Percentiles rank a stretch among this genome's conserved stretches.
Conservation (phyloP, 176 grass and related monocot species). For the Oryza nivara region DNA sequence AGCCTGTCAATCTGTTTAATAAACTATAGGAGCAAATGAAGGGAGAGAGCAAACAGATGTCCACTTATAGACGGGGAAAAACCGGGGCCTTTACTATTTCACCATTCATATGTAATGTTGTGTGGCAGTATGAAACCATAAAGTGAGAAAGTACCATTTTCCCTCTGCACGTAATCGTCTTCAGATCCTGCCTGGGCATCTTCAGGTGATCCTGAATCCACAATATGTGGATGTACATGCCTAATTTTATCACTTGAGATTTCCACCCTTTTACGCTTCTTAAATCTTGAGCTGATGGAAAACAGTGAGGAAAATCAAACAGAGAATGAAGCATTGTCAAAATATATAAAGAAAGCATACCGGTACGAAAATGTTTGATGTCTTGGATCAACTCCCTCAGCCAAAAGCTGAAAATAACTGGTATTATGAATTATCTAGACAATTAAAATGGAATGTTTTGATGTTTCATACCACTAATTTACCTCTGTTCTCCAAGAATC, state of each 20-base stretch:
- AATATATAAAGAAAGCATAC: slow-evolving; percentile 47
- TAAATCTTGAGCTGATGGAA: slow-evolving; percentile 73
- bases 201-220: slow-evolving; percentile 78
- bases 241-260: slow-evolving; percentile 48
- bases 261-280: slow-evolving; percentile 58
- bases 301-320: slow-evolving; percentile 34
- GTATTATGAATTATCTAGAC: slow-evolving; percentile 30
- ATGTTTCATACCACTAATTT: slow-evolving; percentile 14
- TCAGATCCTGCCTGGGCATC: slow-evolving; percentile 59
- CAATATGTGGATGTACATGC: slow-evolving; percentile 75
- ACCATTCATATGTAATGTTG: background rate
- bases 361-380: slow-evolving; percentile 93
- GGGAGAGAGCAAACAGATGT: background rate
- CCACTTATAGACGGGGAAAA: background rate
- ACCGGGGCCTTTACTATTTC: background rate
- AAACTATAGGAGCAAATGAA: background rate
- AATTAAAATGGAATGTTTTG: background rate
- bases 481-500: slow-evolving; percentile 87
- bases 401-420: slow-evolving; percentile 60
- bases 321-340: slow-evolving; percentile 11
- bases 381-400: slow-evolving; percentile 85
- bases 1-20: background rate
- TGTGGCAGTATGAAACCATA: slow-evolving; percentile 30
- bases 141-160: slow-evolving; percentile 67
- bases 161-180: slow-evolving; percentile 56